Conservation (phyloP, 768 basidiomycete species). For the Suillus clintonianus region DNA sequence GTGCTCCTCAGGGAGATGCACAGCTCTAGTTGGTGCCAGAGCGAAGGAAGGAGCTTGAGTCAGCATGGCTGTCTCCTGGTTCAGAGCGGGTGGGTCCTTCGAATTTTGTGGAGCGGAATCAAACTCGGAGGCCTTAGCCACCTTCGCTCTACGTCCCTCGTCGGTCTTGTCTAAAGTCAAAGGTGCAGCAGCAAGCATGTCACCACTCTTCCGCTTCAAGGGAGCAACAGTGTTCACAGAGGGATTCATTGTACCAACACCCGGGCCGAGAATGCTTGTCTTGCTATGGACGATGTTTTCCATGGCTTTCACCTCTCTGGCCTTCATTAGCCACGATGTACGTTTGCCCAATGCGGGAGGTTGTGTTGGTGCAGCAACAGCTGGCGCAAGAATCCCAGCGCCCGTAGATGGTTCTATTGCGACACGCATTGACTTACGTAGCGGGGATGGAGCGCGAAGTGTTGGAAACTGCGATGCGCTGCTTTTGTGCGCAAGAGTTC, state of each 20-base stretch:
- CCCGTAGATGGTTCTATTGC: constrained; percentile 46
- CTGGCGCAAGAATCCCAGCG: constrained; percentile 32
- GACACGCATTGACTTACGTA: constrained; percentile 66
- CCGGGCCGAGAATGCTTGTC: constrained; percentile 14
- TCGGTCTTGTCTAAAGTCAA: constrained; percentile 30
- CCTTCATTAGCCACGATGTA: constrained; percentile 81
- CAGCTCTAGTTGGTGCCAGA: background rate
- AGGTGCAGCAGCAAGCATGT: constrained; percentile 33
- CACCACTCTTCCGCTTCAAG: constrained; percentile 68
- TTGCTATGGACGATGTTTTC: constrained; percentile 48
- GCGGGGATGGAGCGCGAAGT: constrained; percentile 68
- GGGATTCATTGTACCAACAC: background rate
- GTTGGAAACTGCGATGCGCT: constrained; percentile 52
- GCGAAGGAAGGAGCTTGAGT: background rate
- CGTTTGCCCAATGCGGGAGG: constrained; percentile 56
- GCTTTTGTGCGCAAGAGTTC: constrained; percentile 37
- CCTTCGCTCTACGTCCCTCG: constrained; percentile 49
- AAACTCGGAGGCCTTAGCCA: constrained; percentile 44
- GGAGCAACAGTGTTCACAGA: constrained; percentile 11
- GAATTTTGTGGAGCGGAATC: constrained; percentile 30
- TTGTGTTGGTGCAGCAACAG: constrained; percentile 28
- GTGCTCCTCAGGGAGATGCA: constrained; percentile 19
- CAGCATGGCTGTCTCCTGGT: constrained; percentile 2
- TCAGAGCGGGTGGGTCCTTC: constrained; percentile 8
- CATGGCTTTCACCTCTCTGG: constrained; percentile 69